Evolutionary conservation across 2,329 filamentous ascomycete species (phyloP).

Genomic region (Knufia fluminis): DNA sequence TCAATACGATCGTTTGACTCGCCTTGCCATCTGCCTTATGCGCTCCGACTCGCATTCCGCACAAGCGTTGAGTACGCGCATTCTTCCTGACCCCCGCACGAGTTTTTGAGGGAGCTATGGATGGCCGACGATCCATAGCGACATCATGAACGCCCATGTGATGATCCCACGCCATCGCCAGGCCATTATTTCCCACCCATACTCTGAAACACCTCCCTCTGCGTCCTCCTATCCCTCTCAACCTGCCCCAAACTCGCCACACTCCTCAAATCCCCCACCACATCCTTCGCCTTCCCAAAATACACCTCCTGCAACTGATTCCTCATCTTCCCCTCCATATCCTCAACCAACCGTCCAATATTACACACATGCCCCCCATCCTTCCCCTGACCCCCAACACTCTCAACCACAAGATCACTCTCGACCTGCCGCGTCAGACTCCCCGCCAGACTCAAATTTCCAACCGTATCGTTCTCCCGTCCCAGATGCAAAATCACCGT

Average conservation of each 20-base stretch:
- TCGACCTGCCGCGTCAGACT: slow-evolving; percentile 98
- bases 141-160: no score
- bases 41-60: no score
- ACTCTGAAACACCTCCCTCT: slow-evolving; percentile 21
- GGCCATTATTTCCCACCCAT: slow-evolving; percentile 21
- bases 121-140: no score
- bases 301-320: slow-evolving; percentile 96
- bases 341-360: slow-evolving; percentile 86
- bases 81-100: no score
- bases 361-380: slow-evolving; percentile 94
- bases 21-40: no score
- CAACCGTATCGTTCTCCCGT: slow-evolving; percentile 52
- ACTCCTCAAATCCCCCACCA: slow-evolving; percentile 90
- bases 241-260: slow-evolving; percentile 24
- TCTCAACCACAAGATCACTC: slow-evolving; percentile 75
- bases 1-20: no score
- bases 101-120: no score
- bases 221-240: slow-evolving; percentile 19
- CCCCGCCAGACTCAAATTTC: slow-evolving; percentile 82
- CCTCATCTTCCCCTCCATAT: slow-evolving; percentile 99
- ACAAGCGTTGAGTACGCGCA: no score
- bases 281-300: slow-evolving; percentile 98
- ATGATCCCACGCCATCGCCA: no score
- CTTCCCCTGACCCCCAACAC: slow-evolving; percentile 32
- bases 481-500: slow-evolving; percentile 83